phyloP scores from a whole-genome alignment of 1,284 basidiomycete genomes.

The Rhodotorula sp. region DNA sequence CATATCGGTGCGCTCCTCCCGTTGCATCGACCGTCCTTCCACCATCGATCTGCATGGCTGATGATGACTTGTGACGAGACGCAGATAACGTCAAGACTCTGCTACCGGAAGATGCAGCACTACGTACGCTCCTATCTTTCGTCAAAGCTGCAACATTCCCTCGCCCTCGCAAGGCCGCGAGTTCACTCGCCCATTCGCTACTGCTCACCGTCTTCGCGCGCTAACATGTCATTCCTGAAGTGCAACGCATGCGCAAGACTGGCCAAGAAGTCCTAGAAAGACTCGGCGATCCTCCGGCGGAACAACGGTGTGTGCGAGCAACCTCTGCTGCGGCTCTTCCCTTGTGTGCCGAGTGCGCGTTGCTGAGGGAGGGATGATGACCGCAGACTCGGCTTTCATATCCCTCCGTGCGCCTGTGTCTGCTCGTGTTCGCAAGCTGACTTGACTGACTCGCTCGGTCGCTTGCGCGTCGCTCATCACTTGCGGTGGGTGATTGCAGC shows the following conservation, averaged over 20 bases:
- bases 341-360: background rate
- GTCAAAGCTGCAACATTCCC: too few species aligned
- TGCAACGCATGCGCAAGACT: too few species aligned
- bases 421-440: background rate
- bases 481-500: background rate
- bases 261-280: too few species aligned
- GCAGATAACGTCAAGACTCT: constrained; percentile 36
- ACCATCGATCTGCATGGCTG: background rate
- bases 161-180: too few species aligned
- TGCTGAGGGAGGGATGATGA: background rate
- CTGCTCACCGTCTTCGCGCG: too few species aligned
- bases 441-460: too few species aligned
- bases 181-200: too few species aligned
- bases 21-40: background rate
- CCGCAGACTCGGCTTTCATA: constrained; percentile 36
- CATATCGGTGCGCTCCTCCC: constrained; percentile 26
- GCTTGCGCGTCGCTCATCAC: too few species aligned
- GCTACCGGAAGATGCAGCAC: background rate
- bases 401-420: constrained; percentile 24
- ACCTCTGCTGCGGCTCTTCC: too few species aligned
- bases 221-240: too few species aligned
- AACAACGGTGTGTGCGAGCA: background rate
- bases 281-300: too few species aligned
- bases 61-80: too few species aligned
- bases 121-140: constrained; percentile 9